Evolutionary conservation across 768 basidiomycete genomes (phyloP).

Genomic region (Rhodosporidiobolus sp.): DNA sequence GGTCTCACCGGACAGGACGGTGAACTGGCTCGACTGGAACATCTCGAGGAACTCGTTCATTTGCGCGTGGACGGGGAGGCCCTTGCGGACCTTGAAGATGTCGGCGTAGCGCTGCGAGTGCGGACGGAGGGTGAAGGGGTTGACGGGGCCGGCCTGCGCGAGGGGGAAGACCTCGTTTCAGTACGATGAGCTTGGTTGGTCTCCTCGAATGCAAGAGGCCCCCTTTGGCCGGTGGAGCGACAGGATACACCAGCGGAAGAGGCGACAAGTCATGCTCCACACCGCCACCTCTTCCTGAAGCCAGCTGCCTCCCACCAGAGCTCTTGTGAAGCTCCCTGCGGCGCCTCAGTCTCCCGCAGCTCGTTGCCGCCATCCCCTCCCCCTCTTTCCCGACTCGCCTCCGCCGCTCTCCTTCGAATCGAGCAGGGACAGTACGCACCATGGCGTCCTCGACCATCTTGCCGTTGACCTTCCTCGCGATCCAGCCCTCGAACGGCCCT

Average conservation of each 20-base stretch:
- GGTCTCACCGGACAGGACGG: slow-evolving; percentile 86
- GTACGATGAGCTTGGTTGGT: too few relatives aligned
- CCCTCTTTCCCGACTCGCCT: neutral
- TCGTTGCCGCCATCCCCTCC: neutral
- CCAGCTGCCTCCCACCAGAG: too few relatives aligned
- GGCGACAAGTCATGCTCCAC: too few relatives aligned
- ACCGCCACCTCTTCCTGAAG: too few relatives aligned
- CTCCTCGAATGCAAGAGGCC: too few relatives aligned
- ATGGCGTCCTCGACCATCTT: slow-evolving; percentile 66
- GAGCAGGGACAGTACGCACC: slow-evolving; percentile 56
- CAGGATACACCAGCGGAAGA: too few relatives aligned
- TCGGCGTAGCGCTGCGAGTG: slow-evolving; percentile 76
- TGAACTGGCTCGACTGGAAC: slow-evolving; percentile 66
- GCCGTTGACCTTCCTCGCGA: slow-evolving; percentile 66
- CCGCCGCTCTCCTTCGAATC: neutral
- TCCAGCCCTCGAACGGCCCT: slow-evolving; percentile 68
- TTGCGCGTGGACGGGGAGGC: slow-evolving; percentile 83
- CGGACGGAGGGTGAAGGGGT: slow-evolving; percentile 81
- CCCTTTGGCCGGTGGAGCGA: too few relatives aligned
- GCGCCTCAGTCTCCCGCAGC: neutral
- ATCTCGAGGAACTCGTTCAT: slow-evolving; percentile 90
- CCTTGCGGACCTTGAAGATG: slow-evolving; percentile 78
- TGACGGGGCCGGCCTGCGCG: slow-evolving; percentile 73
- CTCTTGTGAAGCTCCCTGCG: too few relatives aligned
- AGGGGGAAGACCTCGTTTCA: too few relatives aligned